Conservation (phyloP, 176 grass and related monocot species). For the Triticum turgidum region DNA sequence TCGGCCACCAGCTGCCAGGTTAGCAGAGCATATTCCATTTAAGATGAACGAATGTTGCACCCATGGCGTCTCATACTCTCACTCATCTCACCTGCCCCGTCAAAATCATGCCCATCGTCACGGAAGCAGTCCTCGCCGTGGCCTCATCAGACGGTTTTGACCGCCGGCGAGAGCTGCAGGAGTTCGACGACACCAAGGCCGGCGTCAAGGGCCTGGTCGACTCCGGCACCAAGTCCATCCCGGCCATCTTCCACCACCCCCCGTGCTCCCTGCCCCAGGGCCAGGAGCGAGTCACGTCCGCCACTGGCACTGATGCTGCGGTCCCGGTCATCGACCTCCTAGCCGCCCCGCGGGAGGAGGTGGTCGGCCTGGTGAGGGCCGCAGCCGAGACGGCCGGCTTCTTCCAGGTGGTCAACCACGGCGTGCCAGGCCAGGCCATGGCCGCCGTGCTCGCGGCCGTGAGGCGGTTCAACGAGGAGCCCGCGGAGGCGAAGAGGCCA, state of each 20-base stretch:
- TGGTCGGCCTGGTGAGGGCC: constrained; percentile 1
- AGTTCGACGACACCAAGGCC: too few species aligned
- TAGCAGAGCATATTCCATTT: too few species aligned
- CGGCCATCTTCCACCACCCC: neutral
- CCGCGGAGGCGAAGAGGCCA: constrained; percentile 1
- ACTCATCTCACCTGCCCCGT: too few species aligned
- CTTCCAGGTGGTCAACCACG: constrained; percentile 21
- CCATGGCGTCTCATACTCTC: too few species aligned
- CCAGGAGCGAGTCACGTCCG: neutral
- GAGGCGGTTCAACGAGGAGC: constrained; percentile 23
- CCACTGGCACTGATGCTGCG: neutral
- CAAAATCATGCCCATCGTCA: too few species aligned
- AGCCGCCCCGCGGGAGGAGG: neutral
- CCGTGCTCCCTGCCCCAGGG: neutral
- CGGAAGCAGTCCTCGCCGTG: too few species aligned
- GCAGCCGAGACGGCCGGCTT: constrained; percentile 15
- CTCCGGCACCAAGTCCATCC: neutral
- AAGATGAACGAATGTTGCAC: too few species aligned
- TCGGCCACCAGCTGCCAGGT: too few species aligned
- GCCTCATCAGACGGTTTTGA: too few species aligned
- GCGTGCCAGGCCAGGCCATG: neutral
- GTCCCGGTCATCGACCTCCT: constrained; percentile 25
- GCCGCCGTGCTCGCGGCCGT: constrained; percentile 21
- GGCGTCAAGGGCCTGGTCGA: neutral
- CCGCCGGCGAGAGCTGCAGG: too few species aligned